phyloP scores from a whole-genome alignment of 345 rosid species.

The Hirschfeldia incana region DNA sequence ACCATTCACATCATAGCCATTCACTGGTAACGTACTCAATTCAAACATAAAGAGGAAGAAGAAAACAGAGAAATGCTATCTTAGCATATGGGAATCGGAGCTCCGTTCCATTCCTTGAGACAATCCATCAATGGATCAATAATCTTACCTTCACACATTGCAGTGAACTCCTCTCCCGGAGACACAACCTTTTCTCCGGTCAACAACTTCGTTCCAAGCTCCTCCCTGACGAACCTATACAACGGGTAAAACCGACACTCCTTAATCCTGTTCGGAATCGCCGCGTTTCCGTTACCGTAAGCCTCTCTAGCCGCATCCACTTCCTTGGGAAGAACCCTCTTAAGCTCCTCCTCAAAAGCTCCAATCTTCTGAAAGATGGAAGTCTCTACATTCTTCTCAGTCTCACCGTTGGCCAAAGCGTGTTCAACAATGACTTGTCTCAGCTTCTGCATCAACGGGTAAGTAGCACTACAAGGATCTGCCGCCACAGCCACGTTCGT shows the following conservation, averaged over 20 bases:
- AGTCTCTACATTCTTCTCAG: conserved; percentile 47
- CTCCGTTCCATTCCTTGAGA: conserved; percentile 73
- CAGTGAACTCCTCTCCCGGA: conserved; percentile 73
- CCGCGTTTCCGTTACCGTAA: conserved; percentile 44
- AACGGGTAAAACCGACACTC: conserved; percentile 73
- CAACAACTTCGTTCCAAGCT: conserved; percentile 51
- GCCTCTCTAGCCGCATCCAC: conserved; percentile 55
- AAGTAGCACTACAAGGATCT: conserved; percentile 63
- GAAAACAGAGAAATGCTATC: conserved; percentile 7
- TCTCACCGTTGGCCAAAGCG: conserved; percentile 54
- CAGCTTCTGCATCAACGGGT: conserved; percentile 64
- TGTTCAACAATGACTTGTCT: conserved; percentile 65
- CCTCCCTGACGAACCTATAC: conserved; percentile 63
- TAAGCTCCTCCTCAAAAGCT: conserved; percentile 58
- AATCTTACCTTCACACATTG: conserved; percentile 61
- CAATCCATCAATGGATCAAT: conserved; percentile 71
- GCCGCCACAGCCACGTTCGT: not conserved
- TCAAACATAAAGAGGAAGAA: not conserved
- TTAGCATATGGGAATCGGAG: conserved; percentile 62
- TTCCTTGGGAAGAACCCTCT: conserved; percentile 54
- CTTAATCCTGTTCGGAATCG: conserved; percentile 56
- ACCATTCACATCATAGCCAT: conserved; percentile 21
- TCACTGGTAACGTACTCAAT: not conserved
- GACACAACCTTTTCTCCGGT: conserved; percentile 64
- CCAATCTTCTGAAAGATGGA: conserved; percentile 70